Percentiles rank a stretch among this genome's conserved stretches.
These are phyloP conservation scores for Blastosporella zonata DNA, from an alignment of 1,284 basidiomycete species.

Conservation along the genomic window DNA sequence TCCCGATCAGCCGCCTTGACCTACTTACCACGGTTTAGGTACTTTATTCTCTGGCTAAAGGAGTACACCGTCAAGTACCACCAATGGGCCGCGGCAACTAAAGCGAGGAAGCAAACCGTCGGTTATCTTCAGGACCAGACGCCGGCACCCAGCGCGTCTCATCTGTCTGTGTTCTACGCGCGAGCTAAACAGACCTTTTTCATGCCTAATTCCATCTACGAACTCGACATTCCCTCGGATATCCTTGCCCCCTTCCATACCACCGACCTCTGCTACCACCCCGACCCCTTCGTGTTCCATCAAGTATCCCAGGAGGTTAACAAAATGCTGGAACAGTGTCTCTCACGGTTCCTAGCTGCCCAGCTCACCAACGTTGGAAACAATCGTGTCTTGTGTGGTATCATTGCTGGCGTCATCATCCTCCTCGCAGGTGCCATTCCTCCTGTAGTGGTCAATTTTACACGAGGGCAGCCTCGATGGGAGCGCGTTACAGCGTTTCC, in stretches of 20 bases:
- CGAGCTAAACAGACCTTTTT: conserved; percentile 78
- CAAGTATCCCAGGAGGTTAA: conserved; percentile 55
- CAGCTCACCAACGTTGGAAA: conserved; percentile 77
- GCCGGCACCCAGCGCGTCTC: conserved; percentile 45
- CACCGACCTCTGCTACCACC: conserved; percentile 44
- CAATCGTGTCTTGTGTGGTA: conserved; percentile 64
- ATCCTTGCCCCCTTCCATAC: conserved; percentile 62
- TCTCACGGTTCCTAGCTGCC: conserved; percentile 64
- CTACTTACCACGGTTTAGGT: conserved; percentile 34
- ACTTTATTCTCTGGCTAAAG: conserved; percentile 73
- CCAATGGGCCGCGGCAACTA: conserved; percentile 51
- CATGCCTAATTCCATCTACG: conserved; percentile 62
- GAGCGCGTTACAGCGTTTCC: conserved; percentile 59
- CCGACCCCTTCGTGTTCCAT: conserved; percentile 62
- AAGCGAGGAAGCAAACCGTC: conserved; percentile 33
- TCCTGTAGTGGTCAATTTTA: conserved; percentile 51
- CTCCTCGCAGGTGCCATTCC: conserved; percentile 45
- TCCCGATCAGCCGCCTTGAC: conserved; percentile 8
- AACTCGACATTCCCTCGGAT: conserved; percentile 65
- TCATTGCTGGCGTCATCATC: conserved; percentile 53
- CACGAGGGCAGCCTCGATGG: conserved; percentile 44
- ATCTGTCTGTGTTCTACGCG: conserved; percentile 66
- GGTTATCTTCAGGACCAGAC: conserved; percentile 31
- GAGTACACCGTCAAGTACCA: conserved; percentile 60
- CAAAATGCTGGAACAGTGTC: conserved; percentile 58